phyloP scores from a whole-genome alignment of 2,329 filamentous ascomycete species.

The Fonsecaea multimorphosa region DNA sequence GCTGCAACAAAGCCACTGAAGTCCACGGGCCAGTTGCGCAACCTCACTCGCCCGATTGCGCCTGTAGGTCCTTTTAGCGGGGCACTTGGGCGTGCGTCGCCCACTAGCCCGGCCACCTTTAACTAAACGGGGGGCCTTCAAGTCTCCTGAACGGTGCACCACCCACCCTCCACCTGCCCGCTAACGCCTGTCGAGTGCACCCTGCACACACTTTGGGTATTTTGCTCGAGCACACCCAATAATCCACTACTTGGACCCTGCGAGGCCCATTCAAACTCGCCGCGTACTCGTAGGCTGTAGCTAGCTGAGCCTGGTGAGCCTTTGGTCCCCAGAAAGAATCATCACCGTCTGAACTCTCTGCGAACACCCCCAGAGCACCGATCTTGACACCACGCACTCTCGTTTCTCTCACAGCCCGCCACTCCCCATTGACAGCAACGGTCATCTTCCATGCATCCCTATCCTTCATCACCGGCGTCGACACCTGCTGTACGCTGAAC shows the following conservation, averaged over 20 bases:
- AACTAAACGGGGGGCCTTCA: conserved; percentile 13
- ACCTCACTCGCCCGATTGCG: conserved; percentile 17
- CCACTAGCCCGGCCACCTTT: conserved; percentile 7
- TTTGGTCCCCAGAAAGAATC: neutral
- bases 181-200: neutral
- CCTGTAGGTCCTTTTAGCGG: conserved; percentile 7
- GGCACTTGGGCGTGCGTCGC: neutral
- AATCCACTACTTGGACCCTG: neutral
- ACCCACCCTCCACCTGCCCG: neutral
- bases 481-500: conserved; percentile 10
- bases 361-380: conserved; percentile 1
- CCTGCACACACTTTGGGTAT: neutral
- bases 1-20: conserved; percentile 6
- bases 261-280: neutral
- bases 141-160: conserved; percentile 4
- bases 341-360: neutral
- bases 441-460: conserved; percentile 15
- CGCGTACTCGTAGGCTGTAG: too few relatives aligned
- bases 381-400: conserved; percentile 15
- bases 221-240: neutral
- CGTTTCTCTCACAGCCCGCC: conserved; percentile 10
- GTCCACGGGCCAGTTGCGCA: conserved; percentile 8
- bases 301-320: neutral
- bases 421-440: conserved; percentile 8
- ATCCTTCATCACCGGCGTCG: neutral